Evolutionary conservation across 2,329 filamentous ascomycete genomes (phyloP), one percentile per base, ranked within the genome.

Genomic region (Trichophyton verrucosum): DNA sequence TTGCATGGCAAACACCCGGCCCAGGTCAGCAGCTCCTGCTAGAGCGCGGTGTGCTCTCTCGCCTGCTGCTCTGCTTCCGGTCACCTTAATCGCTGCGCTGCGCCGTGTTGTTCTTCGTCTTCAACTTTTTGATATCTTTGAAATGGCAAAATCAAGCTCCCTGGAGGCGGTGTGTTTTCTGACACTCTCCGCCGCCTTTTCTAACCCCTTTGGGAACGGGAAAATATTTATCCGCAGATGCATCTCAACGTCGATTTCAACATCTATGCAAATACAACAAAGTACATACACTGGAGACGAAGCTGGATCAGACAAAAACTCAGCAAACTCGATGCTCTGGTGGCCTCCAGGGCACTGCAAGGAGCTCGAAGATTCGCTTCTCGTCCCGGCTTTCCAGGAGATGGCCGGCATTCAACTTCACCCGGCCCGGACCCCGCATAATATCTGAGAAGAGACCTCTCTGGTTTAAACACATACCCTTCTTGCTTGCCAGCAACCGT

Each of bases 391-490:
- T 86, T 74, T 95, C 91, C 0, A 95, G 72, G 67, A 95, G 70
- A 60, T 79, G 80, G 0, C 89, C 89, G 63, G 86, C 81, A 1
- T 80, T 87, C 38, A 87, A 61, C 75, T 84, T 89, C 61, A 77
- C 75, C 51, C 85, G 71, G 0, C 78, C 76, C 33, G 73, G 75
- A 0, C 82, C 84, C 46, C 85, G 77, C 71, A 88, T 77, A 1
- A 89, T 85, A 71, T 89, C 82, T 66, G 78, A 82, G 67, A 86
- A 96, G 60, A 97, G 71, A 0, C 91, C 92, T 33, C 82, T 79
- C 73, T 96, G 91, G 66, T 96, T 96, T 60, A 97, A 71, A 58
- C 88, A 77, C 89, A 95, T 91, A 0, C 84, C 83, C 74, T 89
- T 94, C 73, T 84, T 90, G 44, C 84, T 83, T 13, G 91, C 90